Base-by-base conservation (phyloP, 345 rosid species). In the Tarenaya hassleriana region DNA sequence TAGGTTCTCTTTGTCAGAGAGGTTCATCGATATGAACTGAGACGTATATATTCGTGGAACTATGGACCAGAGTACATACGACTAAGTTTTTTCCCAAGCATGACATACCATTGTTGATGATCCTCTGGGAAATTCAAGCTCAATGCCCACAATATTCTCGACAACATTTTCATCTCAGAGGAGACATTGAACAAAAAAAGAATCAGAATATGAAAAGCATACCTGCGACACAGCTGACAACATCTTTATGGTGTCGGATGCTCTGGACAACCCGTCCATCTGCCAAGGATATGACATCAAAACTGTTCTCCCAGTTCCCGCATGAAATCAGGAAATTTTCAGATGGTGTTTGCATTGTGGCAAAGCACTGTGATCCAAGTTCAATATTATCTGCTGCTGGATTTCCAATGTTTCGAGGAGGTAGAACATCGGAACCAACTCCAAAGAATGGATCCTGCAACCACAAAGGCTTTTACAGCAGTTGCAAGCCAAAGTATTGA, bases 221-320 rank as follows among this genome's bases (percentile, higher is more conserved):
- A 87, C 98, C 96, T 80, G 98, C 98, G 64, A 91, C 92, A 75
- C 96, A 87, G 78, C 95, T 87, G 63, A 91, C 96, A 37, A 91
- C 89, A 67, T 91, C 96, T 72, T 80, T 91, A 55, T 91, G 98
- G 46, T 84, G 98, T 50, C 95, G 83, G 72, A 84, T 69, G 74
- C 94, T 86, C 74, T 91, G 98, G 71, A 91, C 92, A 70, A 84
- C 73, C 62, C 87, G 82, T 66, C 98, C 98, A 73, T 87, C 92
- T 75, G 60, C 74, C 64, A 87, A 70, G 50, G 98, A 87, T 60
- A 77, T 79, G 59, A 87, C 81, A 67, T 91, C 91, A 65, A 90
- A 90, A 57, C 98, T 86, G 62, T 90, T 90, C 69, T 90, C 98
- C 98, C 98, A 90, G 68, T 82, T 90, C 53, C 98, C 96, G 72